Percentiles rank a stretch among this genome's conserved stretches.
Conservation (phyloP, 345 rosid species). For the Kandelia obovata region DNA sequence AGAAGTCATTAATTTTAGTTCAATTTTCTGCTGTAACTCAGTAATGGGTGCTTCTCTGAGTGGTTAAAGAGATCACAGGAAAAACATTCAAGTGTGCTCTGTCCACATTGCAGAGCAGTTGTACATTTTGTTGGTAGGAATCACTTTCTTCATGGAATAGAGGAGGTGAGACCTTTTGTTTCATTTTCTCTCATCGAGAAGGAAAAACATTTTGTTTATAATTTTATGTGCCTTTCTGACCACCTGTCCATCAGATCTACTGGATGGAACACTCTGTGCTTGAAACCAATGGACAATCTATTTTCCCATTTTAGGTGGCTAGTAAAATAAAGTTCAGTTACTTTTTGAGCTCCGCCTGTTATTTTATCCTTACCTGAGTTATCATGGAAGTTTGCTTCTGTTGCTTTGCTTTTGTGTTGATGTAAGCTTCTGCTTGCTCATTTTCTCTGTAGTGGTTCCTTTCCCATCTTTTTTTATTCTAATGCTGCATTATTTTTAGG, state of each 20-base stretch:
- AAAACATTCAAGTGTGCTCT: conserved; percentile 58
- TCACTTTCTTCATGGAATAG: conserved; percentile 68
- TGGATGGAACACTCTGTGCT: not conserved
- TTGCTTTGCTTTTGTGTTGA: conserved; percentile 1
- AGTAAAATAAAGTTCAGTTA: not conserved
- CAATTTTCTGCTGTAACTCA: conserved; percentile 33
- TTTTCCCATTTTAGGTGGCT: not conserved
- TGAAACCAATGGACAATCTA: not conserved
- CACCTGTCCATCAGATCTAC: not conserved
- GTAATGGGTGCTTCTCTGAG: conserved; percentile 97
- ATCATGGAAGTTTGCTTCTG: not conserved
- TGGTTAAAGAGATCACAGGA: conserved; percentile 82
- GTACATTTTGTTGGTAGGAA: conserved; percentile 81
- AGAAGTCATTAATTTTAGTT: conserved; percentile 14
- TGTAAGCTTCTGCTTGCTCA: not conserved
- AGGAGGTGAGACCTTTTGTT: conserved; percentile 52
- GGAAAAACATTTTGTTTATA: too few species aligned
- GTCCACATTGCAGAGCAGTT: conserved; percentile 91
- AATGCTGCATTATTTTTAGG: not conserved
- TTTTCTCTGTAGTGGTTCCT: not conserved
- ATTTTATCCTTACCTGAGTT: conserved; percentile 3
- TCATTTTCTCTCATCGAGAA: not conserved
- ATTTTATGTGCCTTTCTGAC: not conserved
- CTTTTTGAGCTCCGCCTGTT: not conserved
- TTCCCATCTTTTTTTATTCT: not conserved